A percentile compares a stretch with the other conserved stretches of the same genome.
Conservation (phyloP, 2,329 filamentous ascomycete species). For the Botrytis galanthina region DNA sequence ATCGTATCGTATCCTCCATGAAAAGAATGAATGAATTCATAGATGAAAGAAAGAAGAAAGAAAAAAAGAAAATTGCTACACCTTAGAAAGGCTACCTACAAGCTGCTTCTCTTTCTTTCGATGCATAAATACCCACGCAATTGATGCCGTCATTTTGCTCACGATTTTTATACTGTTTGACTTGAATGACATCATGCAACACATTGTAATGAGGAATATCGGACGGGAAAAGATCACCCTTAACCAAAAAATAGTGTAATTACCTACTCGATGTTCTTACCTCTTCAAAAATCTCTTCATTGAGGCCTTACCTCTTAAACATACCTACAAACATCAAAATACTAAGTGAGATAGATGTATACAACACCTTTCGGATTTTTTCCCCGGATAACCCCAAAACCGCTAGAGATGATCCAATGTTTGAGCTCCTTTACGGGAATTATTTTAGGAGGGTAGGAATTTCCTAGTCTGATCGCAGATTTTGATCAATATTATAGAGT, state of each 20-base stretch:
- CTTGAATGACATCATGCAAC: background rate
- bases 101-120: too few species aligned
- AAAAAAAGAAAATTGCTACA: background rate
- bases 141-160: background rate
- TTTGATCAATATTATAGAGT: background rate
- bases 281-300: too few species aligned
- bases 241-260: too few species aligned
- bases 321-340: background rate
- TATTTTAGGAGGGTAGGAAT: background rate
- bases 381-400: background rate
- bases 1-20: background rate
- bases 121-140: background rate
- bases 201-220: background rate
- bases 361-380: too few species aligned
- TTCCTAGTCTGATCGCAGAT: background rate
- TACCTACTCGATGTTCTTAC: too few species aligned
- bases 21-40: background rate
- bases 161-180: background rate
- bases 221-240: too few species aligned
- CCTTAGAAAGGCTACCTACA: background rate
- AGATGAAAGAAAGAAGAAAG: background rate
- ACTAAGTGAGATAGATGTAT: background rate
- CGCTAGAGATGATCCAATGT: background rate
- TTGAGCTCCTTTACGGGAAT: background rate
- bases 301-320: too few species aligned